Percentiles rank a stretch among this genome's conserved stretches.
phyloP scores from a whole-genome alignment of 2,329 filamentous ascomycete species.

The Arthrobotrys conoides region DNA sequence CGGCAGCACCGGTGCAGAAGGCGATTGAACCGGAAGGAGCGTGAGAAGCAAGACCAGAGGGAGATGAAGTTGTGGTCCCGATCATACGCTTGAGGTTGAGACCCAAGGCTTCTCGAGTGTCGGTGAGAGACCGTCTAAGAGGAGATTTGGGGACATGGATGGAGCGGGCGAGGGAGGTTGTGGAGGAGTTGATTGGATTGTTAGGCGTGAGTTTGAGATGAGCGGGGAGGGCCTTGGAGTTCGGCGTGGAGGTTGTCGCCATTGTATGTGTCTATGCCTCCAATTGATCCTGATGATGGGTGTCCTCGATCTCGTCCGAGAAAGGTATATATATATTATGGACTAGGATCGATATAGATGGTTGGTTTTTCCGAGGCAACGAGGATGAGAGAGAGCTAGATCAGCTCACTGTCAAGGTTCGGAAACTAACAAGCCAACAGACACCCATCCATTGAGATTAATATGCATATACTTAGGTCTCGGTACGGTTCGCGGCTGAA shows the following conservation, averaged over 20 bases:
- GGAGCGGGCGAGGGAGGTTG: conserved; percentile 38
- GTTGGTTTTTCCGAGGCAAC: neutral
- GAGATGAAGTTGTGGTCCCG: conserved; percentile 87
- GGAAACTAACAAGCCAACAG: conserved; percentile 16
- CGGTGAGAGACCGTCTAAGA: conserved; percentile 68
- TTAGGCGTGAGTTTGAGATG: conserved; percentile 56
- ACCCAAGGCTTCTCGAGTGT: conserved; percentile 67
- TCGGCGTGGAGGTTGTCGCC: conserved; percentile 55
- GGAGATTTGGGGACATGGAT: conserved; percentile 53
- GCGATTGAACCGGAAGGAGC: conserved; percentile 80
- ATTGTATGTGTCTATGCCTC: conserved; percentile 32
- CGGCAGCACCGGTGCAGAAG: conserved; percentile 91
- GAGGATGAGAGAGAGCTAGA: neutral
- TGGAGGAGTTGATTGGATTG: conserved; percentile 26
- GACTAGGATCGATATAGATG: conserved; percentile 15
- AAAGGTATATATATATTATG: neutral
- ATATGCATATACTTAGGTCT: neutral
- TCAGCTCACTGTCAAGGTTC: conserved; percentile 31
- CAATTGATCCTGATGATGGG: conserved; percentile 15
- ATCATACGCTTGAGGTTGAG: conserved; percentile 87
- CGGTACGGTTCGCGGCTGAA: neutral
- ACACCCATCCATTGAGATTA: conserved; percentile 28
- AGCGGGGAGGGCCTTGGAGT: conserved; percentile 49
- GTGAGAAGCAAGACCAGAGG: conserved; percentile 87
- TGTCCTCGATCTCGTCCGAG: conserved; percentile 26